phyloP scores from a whole-genome alignment of 768 basidiomycete species.

The Pholiota conissans region DNA sequence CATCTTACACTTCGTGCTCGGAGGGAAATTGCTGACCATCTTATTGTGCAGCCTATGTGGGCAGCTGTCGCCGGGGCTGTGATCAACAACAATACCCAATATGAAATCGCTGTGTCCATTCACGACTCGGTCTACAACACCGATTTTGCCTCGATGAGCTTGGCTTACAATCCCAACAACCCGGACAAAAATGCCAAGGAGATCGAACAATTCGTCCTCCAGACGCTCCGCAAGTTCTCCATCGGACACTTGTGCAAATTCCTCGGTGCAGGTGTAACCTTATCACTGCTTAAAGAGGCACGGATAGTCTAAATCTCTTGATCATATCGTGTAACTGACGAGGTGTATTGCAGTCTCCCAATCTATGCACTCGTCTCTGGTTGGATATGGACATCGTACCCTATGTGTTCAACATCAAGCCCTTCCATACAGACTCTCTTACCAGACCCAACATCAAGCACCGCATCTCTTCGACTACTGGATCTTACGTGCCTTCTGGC shows the following conservation, averaged over 20 bases:
- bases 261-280: constrained; percentile 78
- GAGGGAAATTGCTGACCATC: constrained; percentile 14
- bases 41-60: constrained; percentile 86
- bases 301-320: constrained; percentile 13
- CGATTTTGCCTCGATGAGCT: constrained; percentile 62
- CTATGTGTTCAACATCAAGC: constrained; percentile 84
- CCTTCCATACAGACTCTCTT: constrained; percentile 75
- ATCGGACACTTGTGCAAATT: constrained; percentile 83
- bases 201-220: constrained; percentile 65
- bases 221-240: constrained; percentile 71
- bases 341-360: constrained; percentile 53
- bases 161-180: constrained; percentile 53
- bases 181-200: constrained; percentile 55
- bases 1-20: background rate
- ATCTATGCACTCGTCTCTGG: constrained; percentile 86
- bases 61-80: constrained; percentile 71
- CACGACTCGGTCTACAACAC: constrained; percentile 87
- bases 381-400: constrained; percentile 82
- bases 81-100: constrained; percentile 57
- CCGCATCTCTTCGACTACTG: constrained; percentile 77
- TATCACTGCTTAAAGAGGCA: constrained; percentile 69
- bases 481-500: constrained; percentile 77
- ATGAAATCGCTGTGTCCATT: constrained; percentile 75
- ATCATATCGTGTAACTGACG: constrained; percentile 18
- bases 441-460: constrained; percentile 83